Conservation (phyloP, 352 stramenopile genomes). For the Pythium periplocum region DNA sequence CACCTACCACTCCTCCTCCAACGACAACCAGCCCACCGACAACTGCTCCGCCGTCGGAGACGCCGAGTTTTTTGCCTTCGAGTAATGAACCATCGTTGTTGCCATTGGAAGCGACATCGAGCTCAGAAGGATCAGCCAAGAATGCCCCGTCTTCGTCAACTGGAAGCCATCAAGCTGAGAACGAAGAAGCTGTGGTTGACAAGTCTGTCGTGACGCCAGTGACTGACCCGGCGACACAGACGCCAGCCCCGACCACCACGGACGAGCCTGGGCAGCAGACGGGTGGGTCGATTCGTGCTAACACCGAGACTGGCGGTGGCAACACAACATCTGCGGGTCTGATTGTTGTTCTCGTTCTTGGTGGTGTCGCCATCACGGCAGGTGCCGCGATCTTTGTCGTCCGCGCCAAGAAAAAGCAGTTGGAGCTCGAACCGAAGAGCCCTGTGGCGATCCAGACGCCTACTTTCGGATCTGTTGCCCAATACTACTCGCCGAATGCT, state of each 20-base stretch:
- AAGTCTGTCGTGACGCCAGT: too few species aligned
- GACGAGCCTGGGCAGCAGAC: background rate
- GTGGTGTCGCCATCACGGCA: constrained; percentile 25
- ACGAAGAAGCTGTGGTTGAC: constrained; percentile 9
- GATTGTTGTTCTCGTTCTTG: constrained; percentile 23
- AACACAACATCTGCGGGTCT: constrained; percentile 23
- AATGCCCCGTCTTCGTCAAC: too few species aligned
- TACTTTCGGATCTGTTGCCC: too few species aligned
- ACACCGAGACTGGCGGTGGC: constrained; percentile 34
- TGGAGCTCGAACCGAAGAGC: constrained; percentile 38
- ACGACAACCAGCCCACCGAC: background rate
- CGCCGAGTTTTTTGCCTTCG: too few species aligned
- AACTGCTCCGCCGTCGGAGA: too few species aligned
- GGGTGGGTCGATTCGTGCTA: constrained; percentile 20
- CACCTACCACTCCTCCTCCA: constrained; percentile 5
- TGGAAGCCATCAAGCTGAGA: constrained; percentile 1
- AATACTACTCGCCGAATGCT: too few species aligned
- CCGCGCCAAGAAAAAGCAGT: constrained; percentile 45
- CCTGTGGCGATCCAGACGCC: constrained; percentile 9
- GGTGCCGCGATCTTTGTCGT: constrained; percentile 37
- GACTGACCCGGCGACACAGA: background rate
- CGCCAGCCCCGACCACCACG: background rate
- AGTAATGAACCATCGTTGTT: too few species aligned
- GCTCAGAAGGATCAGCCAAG: too few species aligned
- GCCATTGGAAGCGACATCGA: too few species aligned